Conservation (phyloP, 805 yeast species). For the Metschnikowia arizonensis region DNA sequence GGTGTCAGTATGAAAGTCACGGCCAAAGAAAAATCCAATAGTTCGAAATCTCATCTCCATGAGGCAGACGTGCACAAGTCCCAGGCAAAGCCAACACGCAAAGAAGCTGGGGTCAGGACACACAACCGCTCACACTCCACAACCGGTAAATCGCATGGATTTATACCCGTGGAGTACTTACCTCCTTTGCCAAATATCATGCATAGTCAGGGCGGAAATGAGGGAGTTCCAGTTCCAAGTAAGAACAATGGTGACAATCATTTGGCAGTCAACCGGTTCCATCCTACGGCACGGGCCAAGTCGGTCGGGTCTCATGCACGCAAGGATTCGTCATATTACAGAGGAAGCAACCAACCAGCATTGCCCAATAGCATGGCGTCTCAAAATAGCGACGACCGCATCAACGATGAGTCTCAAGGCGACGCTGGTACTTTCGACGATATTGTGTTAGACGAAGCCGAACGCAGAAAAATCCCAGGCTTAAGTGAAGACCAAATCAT, state of each 20-base stretch:
- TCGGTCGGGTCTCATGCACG: conserved; percentile 76
- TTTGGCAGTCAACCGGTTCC: conserved; percentile 31
- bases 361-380: conserved; percentile 39
- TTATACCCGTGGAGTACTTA: conserved; percentile 39
- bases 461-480: conserved; percentile 30
- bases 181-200: conserved; percentile 44
- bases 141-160: conserved; percentile 31
- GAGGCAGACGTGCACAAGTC: conserved; percentile 8
- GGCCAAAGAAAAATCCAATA: conserved; percentile 45
- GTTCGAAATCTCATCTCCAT: conserved; percentile 18
- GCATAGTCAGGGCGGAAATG: conserved; percentile 23
- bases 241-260: not conserved
- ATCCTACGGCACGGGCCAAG: conserved; percentile 85
- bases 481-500: conserved; percentile 40
- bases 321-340: conserved; percentile 46
- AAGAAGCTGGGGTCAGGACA: conserved; percentile 2
- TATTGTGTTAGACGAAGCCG: conserved; percentile 41
- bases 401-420: conserved; percentile 17
- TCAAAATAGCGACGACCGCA: conserved; percentile 44
- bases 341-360: conserved; percentile 36
- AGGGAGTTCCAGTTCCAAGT: conserved; percentile 8
- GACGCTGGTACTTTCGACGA: conserved; percentile 51
- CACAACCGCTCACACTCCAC: conserved; percentile 26
- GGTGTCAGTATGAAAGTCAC: conserved; percentile 62
- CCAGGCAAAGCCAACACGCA: conserved; percentile 1